A percentile compares a stretch with the other conserved stretches of the same genome.
Evolutionary conservation across 2,329 filamentous ascomycete species (phyloP).

Genomic region (Fusarium robinianum): DNA sequence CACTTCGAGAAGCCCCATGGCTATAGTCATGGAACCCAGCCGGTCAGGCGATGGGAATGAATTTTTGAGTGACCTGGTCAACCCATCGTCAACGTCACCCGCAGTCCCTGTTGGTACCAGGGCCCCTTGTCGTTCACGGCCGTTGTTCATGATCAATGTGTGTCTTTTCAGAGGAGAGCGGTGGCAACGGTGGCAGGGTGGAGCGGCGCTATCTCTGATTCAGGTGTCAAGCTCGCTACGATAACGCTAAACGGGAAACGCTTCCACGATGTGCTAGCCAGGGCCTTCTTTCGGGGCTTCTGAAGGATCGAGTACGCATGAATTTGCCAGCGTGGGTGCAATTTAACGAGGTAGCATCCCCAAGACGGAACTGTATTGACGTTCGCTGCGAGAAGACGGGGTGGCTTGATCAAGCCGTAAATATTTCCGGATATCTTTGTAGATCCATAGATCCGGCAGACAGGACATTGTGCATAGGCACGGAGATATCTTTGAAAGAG

Average conservation of each 20-base stretch:
- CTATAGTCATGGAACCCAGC: slow-evolving; percentile 20
- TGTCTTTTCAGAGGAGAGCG: slow-evolving; percentile 19
- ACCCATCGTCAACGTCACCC: slow-evolving; percentile 5
- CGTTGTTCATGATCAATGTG: slow-evolving; percentile 15
- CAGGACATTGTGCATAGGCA: slow-evolving; percentile 16
- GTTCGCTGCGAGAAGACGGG: slow-evolving; percentile 9
- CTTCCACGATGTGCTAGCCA: slow-evolving; percentile 3
- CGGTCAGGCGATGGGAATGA: slow-evolving; percentile 19
- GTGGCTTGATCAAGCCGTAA: slow-evolving; percentile 2
- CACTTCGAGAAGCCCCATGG: slow-evolving; percentile 5
- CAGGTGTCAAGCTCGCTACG: slow-evolving; percentile 10
- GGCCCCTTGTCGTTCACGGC: slow-evolving; percentile 3
- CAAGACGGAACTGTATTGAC: slow-evolving; percentile 11
- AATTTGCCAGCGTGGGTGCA: slow-evolving; percentile 13
- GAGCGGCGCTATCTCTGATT: slow-evolving; percentile 16
- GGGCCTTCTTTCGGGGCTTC: slow-evolving; percentile 3
- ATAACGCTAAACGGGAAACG: slow-evolving; percentile 22
- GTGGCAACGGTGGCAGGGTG: slow-evolving; percentile 33
- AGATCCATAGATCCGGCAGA: slow-evolving; percentile 19
- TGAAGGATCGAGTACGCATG: not conserved
- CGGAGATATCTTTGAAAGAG: slow-evolving; percentile 28
- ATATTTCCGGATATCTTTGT: slow-evolving; percentile 19
- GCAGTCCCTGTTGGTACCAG: slow-evolving; percentile 1
- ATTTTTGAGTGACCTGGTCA: slow-evolving; percentile 17
- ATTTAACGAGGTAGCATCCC: slow-evolving; percentile 30